Evolutionary conservation across 768 basidiomycete species (phyloP), one percentile per base, ranked within the genome.

Genomic region (Russula olivacea): DNA sequence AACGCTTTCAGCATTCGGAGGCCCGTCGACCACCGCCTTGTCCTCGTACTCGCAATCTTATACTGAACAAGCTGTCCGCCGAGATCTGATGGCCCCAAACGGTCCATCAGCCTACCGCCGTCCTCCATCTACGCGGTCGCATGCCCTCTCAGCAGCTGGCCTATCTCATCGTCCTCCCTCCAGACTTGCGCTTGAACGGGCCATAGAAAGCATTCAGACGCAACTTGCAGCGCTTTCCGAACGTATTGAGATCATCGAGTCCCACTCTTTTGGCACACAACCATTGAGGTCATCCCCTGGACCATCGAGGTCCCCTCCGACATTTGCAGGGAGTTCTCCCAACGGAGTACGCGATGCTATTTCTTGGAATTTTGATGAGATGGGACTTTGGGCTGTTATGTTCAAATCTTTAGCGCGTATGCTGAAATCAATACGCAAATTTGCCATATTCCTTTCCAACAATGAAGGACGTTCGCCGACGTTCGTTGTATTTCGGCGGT

Each of bases 201-300:
- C 89, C 0, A 76, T 94, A 21, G 89, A 93, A 72, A 85, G 81
- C 65, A 80, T 93, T 55, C 92, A 95, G 72, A 82, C 85, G 0
- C 88, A 92, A 65, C 75, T 94, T 21, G 90, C 90, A 0, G 91
- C 91, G 7, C 79, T 94, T 49, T 84, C 82, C 9, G 91, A 93
- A 72, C 85, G 93, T 32, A 71, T 80, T 9, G 76, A 79, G 55
- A 65, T 69, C 12, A 74, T 94, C n/a, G 92, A 93, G 59, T 61
- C 66, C 14, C 54, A 66, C 17, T 55, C 69, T 15, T 68, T 70
- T 50, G 62, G 58, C 43, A 68, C 72, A 2, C 63, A 68, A 52
- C 48, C 61, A 68, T 78, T 80, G 15, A 74, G 88, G 10, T 68
- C 71, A 14, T 61, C 67, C 5, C 68, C 64, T 9, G 68, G 69